Evolutionary conservation across 2,329 filamentous ascomycete species (phyloP).

Genomic region (Trichoderma cornu-damae): DNA sequence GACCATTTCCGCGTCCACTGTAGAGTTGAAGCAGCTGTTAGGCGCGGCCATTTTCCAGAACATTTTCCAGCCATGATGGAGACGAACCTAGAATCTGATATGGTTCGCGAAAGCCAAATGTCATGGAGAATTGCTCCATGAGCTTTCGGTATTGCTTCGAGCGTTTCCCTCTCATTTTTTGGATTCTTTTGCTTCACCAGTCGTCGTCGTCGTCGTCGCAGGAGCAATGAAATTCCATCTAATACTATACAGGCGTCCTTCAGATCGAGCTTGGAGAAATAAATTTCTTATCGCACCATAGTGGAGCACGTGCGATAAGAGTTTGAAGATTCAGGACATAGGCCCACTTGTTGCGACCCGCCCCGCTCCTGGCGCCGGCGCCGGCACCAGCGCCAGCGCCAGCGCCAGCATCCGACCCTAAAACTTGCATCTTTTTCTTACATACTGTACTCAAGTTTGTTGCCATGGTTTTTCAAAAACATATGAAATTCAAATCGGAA

Average conservation of each 20-base stretch:
- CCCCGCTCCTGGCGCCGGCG: background rate
- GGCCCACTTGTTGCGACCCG: background rate
- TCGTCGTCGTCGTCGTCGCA: background rate
- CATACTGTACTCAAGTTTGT: background rate
- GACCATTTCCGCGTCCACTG: conserved; percentile 80
- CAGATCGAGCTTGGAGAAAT: conserved; percentile 27
- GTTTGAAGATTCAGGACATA: background rate
- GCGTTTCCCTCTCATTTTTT: conserved; percentile 48
- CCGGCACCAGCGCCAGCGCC: background rate
- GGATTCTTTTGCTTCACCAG: conserved; percentile 8
- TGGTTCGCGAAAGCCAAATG: conserved; percentile 86
- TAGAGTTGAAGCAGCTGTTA: background rate
- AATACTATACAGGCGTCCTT: no score
- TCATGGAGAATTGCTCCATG: conserved; percentile 84
- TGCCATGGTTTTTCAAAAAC: background rate
- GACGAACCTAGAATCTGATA: conserved; percentile 76
- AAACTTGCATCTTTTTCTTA: no score
- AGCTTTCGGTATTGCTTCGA: conserved; percentile 66
- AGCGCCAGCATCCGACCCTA: background rate
- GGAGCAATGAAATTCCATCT: background rate
- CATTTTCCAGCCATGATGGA: background rate
- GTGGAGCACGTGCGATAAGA: conserved; percentile 35
- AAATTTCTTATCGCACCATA: conserved; percentile 38
- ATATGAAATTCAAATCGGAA: background rate
- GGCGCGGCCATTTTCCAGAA: background rate